phyloP scores from a whole-genome alignment of 257 asterid genomes.

The Cinchona pubescens region DNA sequence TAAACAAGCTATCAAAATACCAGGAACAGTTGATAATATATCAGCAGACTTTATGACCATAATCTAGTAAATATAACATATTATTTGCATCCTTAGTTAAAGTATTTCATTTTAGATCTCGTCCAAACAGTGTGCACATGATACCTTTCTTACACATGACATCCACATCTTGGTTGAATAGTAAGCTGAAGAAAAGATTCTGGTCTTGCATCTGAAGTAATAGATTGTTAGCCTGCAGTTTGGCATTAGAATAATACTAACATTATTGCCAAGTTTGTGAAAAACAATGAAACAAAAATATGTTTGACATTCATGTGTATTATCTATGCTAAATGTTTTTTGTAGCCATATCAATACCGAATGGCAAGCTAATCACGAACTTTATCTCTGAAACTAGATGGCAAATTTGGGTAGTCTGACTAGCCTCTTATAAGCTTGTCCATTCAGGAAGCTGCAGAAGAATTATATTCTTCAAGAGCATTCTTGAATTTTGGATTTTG shows the following conservation, averaged over 20 bases:
- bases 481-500: no score
- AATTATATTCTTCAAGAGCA: no score
- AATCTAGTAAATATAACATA: no score
- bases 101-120: background rate
- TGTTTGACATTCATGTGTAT: background rate
- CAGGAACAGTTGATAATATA: no score
- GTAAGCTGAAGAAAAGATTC: background rate
- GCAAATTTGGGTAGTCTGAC: background rate
- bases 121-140: background rate
- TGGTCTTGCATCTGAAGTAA: background rate
- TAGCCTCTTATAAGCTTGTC: background rate
- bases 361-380: background rate
- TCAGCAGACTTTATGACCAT: no score
- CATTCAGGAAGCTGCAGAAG: background rate
- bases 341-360: no score
- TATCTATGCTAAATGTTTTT: no score
- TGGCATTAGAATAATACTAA: background rate
- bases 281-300: background rate
- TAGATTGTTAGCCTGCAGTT: background rate
- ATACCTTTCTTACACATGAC: no score
- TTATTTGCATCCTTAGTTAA: background rate
- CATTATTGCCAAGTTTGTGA: background rate
- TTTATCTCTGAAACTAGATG: background rate
- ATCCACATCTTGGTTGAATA: background rate
- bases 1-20: no score